Evolutionary conservation across 2,329 filamentous ascomycete genomes (phyloP).

Genomic region (Diaporthe eres): DNA sequence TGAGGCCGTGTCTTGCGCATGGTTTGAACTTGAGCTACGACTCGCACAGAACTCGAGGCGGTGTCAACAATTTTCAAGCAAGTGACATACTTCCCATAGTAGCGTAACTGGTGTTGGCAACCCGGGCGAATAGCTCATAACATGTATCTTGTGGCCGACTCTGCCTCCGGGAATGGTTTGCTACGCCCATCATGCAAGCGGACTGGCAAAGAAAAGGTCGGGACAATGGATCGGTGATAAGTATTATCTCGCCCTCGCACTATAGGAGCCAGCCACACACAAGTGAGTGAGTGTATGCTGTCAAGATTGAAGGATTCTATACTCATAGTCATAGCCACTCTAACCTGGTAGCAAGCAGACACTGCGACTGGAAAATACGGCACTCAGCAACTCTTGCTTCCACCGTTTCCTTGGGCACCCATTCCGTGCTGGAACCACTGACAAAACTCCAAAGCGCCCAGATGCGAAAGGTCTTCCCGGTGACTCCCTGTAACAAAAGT

Average conservation of each 20-base stretch:
- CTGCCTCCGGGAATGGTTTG: too few species aligned
- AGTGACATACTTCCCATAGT: too few species aligned
- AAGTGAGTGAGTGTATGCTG: not conserved
- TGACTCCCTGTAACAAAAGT: not conserved
- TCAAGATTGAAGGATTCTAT: conserved; percentile 3
- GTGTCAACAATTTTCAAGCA: too few species aligned
- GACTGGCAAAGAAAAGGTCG: too few species aligned
- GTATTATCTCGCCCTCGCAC: not conserved
- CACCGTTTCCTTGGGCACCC: not conserved
- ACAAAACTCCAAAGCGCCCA: conserved; percentile 22
- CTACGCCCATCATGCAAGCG: too few species aligned
- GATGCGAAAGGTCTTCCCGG: not conserved
- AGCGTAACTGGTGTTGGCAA: too few species aligned
- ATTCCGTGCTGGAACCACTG: not conserved
- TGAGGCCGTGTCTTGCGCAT: too few species aligned
- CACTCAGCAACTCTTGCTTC: not conserved
- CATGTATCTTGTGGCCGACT: not conserved
- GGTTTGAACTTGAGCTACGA: too few species aligned
- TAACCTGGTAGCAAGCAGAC: not conserved
- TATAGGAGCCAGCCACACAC: not conserved
- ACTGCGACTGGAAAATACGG: not conserved
- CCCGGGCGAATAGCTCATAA: not conserved
- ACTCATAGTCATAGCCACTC: not conserved
- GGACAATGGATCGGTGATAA: too few species aligned
- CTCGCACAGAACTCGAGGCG: too few species aligned